Percentiles rank a stretch among this genome's conserved stretches.
phyloP scores from a whole-genome alignment of 140 eudicot genomes.

The Erigeron philadelphicus region DNA sequence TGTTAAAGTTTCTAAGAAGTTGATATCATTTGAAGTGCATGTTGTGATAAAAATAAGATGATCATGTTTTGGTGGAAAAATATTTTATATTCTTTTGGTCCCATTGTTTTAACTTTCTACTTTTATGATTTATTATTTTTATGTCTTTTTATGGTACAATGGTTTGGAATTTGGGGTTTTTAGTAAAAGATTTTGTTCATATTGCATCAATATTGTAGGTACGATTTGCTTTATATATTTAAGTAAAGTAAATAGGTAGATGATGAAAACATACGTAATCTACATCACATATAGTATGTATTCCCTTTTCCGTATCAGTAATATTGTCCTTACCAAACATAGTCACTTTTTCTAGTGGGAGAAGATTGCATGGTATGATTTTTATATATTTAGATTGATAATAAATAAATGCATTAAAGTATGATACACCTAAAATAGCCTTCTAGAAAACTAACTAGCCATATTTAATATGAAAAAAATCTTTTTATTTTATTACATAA shows the following conservation, averaged over 20 bases:
- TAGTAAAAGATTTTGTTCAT: constrained; percentile 28
- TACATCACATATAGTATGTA: neutral
- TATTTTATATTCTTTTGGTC: constrained; percentile 16
- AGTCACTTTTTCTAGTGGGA: constrained; percentile 10
- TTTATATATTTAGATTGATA: neutral
- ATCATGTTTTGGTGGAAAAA: constrained; percentile 16
- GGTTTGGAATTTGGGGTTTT: constrained; percentile 21
- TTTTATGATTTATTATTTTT: constrained; percentile 16
- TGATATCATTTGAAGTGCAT: neutral
- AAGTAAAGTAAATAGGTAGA: constrained; percentile 15
- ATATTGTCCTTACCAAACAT: neutral
- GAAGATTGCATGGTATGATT: neutral
- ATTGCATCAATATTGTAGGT: constrained; percentile 27
- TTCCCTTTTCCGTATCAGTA: neutral
- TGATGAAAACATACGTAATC: constrained; percentile 28
- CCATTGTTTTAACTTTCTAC: constrained; percentile 20
- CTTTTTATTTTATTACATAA: too few relatives aligned
- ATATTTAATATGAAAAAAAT: too few relatives aligned
- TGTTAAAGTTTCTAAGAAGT: neutral
- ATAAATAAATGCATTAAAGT: neutral
- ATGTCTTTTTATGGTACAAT: constrained; percentile 17
- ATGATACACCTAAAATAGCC: neutral
- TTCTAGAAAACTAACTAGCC: neutral
- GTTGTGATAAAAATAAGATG: neutral
- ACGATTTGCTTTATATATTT: constrained; percentile 21